Percentiles rank a stretch among this genome's conserved stretches.
phyloP scores from a whole-genome alignment of 805 yeast genomes.

The Starmerella floris region DNA sequence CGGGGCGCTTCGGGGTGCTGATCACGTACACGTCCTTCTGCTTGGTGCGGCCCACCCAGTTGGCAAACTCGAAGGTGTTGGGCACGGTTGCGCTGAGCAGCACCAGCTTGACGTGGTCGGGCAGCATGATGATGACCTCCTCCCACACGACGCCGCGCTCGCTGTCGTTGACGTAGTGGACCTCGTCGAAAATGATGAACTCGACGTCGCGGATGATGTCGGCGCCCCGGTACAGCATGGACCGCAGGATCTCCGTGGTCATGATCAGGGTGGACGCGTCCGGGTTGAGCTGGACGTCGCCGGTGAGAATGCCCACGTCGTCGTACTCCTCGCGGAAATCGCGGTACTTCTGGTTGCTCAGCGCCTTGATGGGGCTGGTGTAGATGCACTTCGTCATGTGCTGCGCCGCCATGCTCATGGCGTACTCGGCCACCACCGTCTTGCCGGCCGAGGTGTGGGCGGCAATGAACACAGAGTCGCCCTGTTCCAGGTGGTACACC shows the following conservation, averaged over 20 bases:
- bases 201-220: conserved; percentile 94
- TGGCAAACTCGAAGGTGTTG: conserved; percentile 94
- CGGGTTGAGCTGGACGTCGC: conserved; percentile 95
- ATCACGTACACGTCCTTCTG: conserved; percentile 92
- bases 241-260: conserved; percentile 93
- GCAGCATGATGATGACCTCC: conserved; percentile 94
- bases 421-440: conserved; percentile 96
- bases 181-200: conserved; percentile 94
- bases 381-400: conserved; percentile 95
- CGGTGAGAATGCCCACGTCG: conserved; percentile 90
- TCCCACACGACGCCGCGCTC: conserved; percentile 99
- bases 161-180: conserved; percentile 91
- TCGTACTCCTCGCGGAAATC: conserved; percentile 71
- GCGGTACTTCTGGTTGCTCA: conserved; percentile 79
- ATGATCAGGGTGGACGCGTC: conserved; percentile 91
- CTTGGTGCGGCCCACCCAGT: conserved; percentile 96
- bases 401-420: conserved; percentile 89
- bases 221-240: conserved; percentile 94
- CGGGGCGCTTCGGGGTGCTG: conserved; percentile 92
- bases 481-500: conserved; percentile 87
- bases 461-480: conserved; percentile 96
- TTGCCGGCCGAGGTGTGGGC: conserved; percentile 99
- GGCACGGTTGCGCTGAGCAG: conserved; percentile 94
- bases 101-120: conserved; percentile 88
- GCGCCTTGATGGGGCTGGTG: conserved; percentile 88